These are phyloP conservation scores for Zygosaccharomyces sapae DNA, from an alignment of 1,139 yeast species.

Conservation along the genomic window DNA sequence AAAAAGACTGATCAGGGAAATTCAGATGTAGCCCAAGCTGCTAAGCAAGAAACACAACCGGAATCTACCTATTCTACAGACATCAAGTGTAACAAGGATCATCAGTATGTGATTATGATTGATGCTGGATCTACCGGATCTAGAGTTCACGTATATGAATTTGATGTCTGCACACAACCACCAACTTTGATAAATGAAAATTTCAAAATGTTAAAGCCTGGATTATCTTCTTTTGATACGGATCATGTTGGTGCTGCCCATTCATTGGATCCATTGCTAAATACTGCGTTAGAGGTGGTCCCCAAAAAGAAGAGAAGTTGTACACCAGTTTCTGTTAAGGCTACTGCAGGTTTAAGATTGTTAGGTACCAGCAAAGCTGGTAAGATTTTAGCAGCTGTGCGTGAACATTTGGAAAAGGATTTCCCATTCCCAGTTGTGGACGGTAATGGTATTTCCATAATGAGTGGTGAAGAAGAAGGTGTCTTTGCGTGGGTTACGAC, in stretches of 20 bases:
- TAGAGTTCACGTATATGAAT: slow-evolving; percentile 87
- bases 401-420: slow-evolving; percentile 63
- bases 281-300: slow-evolving; percentile 66
- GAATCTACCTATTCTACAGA: slow-evolving; percentile 9
- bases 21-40: slow-evolving; percentile 30
- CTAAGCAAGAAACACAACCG: slow-evolving; percentile 14
- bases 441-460: slow-evolving; percentile 80
- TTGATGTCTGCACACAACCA: slow-evolving; percentile 77
- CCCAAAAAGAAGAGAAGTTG: slow-evolving; percentile 71
- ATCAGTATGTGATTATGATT: slow-evolving; percentile 75
- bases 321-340: slow-evolving; percentile 93
- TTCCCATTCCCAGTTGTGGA: slow-evolving; percentile 89
- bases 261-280: slow-evolving; percentile 75
- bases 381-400: slow-evolving; percentile 70
- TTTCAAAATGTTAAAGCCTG: slow-evolving; percentile 89
- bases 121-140: slow-evolving; percentile 99
- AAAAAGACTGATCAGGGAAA: slow-evolving; percentile 18
- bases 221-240: slow-evolving; percentile 78
- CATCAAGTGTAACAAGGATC: slow-evolving; percentile 35
- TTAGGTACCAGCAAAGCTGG: slow-evolving; percentile 71
- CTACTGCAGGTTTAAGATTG: slow-evolving; percentile 93
- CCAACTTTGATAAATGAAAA: slow-evolving; percentile 75
- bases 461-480: slow-evolving; percentile 97
- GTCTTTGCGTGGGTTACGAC: slow-evolving; percentile 99
- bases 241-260: slow-evolving; percentile 82